Percentiles rank a stretch among this genome's conserved stretches.
Conservation (phyloP, 1,284 basidiomycete genomes). For the Ustilago sp. region DNA sequence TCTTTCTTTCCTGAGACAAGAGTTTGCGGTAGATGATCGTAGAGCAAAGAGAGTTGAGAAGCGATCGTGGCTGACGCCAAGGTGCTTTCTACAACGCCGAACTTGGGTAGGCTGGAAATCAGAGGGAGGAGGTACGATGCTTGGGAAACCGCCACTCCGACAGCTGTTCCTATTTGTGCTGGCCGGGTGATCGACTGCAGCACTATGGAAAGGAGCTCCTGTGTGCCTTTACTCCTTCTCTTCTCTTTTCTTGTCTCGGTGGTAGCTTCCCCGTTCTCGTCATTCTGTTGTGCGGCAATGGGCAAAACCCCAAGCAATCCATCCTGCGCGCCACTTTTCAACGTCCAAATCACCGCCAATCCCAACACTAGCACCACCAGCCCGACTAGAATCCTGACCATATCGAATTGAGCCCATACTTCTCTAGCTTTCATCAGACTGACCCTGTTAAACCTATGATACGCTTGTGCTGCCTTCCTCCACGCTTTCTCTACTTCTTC, state of each 20-base stretch:
- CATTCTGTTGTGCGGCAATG: background rate
- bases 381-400: conserved; percentile 79
- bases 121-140: background rate
- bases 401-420: conserved; percentile 95
- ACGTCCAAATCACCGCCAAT: conserved; percentile 22
- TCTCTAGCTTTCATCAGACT: conserved; percentile 80
- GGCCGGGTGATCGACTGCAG: background rate
- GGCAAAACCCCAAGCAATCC: conserved; percentile 21
- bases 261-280: background rate
- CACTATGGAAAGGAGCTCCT: conserved; percentile 24
- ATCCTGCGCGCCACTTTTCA: conserved; percentile 17
- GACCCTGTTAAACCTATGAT: conserved; percentile 74
- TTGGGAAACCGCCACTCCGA: conserved; percentile 2
- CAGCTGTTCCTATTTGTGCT: conserved; percentile 1
- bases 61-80: conserved; percentile 16
- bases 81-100: conserved; percentile 37
- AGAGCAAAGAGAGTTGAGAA: conserved; percentile 24
- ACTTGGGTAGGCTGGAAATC: background rate
- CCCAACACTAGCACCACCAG: conserved; percentile 70
- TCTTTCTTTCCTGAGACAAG: background rate
- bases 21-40: background rate
- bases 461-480: conserved; percentile 46
- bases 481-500: conserved; percentile 21
- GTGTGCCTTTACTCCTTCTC: conserved; percentile 15
- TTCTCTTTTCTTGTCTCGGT: conserved; percentile 5